Percentiles rank a stretch among this genome's conserved stretches.
Evolutionary conservation across 257 asterid genomes (phyloP).

Genomic region (Ajuga chamaepitys): DNA sequence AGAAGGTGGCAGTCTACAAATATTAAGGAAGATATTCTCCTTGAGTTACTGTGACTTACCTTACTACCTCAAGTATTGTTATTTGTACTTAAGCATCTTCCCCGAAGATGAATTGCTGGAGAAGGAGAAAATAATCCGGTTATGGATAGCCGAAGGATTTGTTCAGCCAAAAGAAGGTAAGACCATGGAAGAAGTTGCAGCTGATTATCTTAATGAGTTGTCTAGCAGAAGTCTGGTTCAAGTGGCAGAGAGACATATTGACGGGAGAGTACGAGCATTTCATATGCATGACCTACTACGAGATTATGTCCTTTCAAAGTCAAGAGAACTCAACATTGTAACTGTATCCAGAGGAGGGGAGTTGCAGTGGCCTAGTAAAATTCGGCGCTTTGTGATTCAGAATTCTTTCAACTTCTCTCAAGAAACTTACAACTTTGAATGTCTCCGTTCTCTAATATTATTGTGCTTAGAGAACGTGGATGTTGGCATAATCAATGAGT

Average conservation of each 20-base stretch:
- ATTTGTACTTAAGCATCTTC: conserved; percentile 1
- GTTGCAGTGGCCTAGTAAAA: neutral
- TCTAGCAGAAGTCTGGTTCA: conserved; percentile 21
- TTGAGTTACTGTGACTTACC: conserved; percentile 6
- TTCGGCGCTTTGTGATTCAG: conserved; percentile 2
- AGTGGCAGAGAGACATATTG: neutral
- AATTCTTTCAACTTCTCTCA: too few relatives aligned
- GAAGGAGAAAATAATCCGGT: neutral
- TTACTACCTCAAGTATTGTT: conserved; percentile 2
- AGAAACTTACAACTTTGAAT: neutral
- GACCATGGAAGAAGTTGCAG: conserved; percentile 21
- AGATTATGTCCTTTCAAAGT: conserved; percentile 2
- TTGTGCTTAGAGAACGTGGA: neutral
- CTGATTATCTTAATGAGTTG: conserved; percentile 18
- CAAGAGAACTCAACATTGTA: conserved; percentile 6
- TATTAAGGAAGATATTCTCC: neutral
- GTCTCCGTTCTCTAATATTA: conserved; percentile 13
- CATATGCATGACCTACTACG: conserved; percentile 19
- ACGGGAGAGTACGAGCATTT: neutral
- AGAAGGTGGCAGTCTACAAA: neutral
- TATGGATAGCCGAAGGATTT: conserved; percentile 36
- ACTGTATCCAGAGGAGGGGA: neutral
- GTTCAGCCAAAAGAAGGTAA: conserved; percentile 5
- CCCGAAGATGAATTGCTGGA: conserved; percentile 10
- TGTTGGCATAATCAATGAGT: neutral